Evolutionary conservation across 2,329 filamentous ascomycete genomes (phyloP), one percentile per base, ranked within the genome.

Genomic region (Pyricularia sp.): DNA sequence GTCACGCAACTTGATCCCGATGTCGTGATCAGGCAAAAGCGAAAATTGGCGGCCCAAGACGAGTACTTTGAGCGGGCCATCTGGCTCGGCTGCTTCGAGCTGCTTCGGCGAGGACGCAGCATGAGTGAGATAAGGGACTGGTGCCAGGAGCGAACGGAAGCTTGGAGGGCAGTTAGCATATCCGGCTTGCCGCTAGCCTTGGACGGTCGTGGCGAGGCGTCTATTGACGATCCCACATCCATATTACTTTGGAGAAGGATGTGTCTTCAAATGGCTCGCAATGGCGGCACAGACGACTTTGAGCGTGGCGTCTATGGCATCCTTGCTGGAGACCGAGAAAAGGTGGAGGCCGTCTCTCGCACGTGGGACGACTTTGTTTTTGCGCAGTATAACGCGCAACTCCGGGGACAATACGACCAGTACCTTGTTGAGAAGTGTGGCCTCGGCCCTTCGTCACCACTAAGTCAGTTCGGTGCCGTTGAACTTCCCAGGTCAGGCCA

Each of bases 11-110:
- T 99, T 40, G 94, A 99, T 71, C 94, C 94, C 0, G 94, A 99
- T 78, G 91, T 92, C 6, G 81, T 87, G n/a, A 87, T 86, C 49
- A 85, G 94, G 67, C 93, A 97, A 75, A 67, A 82, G 62, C 85
- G 90, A 64, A 85, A 82, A 62, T 79, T 97, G 55, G 89, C 96
- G 72, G 84, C 87, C 28, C 86, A 93, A 70, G 94, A 99, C 72
- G 87, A 91, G 68, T 93, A 88, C 71, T 94, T 93, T 68, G 94
- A 99, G 77, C 85, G 88, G 64, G 89, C 92, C 2, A 90, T 96
- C 61, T 97, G 94, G 93, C 82, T 93, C 67, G 89, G 90, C n/a
- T 94, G 91, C 76, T 97, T 92, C 79, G 91, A 96, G 74, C 90
- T 96, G 80, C 80, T 99, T 64, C 87, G 93, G 62, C 86, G 92